Evolutionary conservation across 805 yeast species (phyloP).

Genomic region (Cyberlindnera amylophila): DNA sequence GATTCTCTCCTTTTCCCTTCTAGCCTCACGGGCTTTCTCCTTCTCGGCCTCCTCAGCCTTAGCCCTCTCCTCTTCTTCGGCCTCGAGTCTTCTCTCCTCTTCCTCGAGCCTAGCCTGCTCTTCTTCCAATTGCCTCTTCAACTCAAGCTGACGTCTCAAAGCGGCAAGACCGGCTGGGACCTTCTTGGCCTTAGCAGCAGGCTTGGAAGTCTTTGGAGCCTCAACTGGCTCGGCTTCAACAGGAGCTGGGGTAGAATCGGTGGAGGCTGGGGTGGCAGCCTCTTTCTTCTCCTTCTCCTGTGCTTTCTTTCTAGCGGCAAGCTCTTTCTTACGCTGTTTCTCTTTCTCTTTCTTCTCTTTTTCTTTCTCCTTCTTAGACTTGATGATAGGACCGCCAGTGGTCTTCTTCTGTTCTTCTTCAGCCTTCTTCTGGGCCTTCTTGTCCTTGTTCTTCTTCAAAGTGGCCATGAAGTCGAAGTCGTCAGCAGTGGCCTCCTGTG

Average conservation of each 20-base stretch:
- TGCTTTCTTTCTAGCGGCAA: constrained; percentile 80
- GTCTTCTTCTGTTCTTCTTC: constrained; percentile 41
- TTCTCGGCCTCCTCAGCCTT: constrained; percentile 41
- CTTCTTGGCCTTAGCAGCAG: constrained; percentile 58
- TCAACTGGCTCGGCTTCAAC: constrained; percentile 15
- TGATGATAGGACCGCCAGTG: constrained; percentile 63
- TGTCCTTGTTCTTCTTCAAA: constrained; percentile 72
- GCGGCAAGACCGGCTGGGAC: constrained; percentile 91
- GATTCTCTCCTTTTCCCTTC: constrained; percentile 82
- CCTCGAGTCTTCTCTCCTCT: constrained; percentile 56
- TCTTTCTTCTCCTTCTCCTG: constrained; percentile 20
- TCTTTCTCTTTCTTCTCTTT: constrained; percentile 92
- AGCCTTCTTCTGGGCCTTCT: constrained; percentile 65
- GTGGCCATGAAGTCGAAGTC: constrained; percentile 77
- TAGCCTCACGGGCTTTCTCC: constrained; percentile 56
- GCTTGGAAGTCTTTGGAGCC: constrained; percentile 35
- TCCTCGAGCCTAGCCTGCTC: constrained; percentile 71
- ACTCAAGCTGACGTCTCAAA: constrained; percentile 81
- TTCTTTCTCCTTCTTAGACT: constrained; percentile 91
- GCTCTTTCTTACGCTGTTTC: constrained; percentile 86
- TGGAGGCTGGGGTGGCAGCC: constrained; percentile 5
- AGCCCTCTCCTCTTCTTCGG: constrained; percentile 48
- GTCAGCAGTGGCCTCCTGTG: constrained; percentile 33
- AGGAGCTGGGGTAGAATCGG: constrained; percentile 29
- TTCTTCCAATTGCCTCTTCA: constrained; percentile 84